phyloP scores from a whole-genome alignment of 208 protist species.

The Trypanosoma avium region DNA sequence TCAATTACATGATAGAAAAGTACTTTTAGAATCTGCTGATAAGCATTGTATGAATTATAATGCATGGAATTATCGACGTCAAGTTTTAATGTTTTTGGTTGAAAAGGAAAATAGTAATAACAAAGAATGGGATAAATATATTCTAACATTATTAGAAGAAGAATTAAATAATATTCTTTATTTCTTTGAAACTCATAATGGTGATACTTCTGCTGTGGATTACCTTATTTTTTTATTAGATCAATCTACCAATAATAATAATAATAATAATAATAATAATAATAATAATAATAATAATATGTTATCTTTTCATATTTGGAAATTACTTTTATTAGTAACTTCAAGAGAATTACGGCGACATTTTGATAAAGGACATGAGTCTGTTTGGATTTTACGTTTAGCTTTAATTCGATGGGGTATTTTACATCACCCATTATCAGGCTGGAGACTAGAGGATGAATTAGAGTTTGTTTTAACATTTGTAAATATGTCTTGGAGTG shows the following conservation, averaged over 20 bases:
- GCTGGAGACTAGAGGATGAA: slow-evolving; percentile 68
- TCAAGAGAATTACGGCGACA: slow-evolving; percentile 55
- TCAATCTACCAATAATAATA: neutral
- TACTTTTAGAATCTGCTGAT: slow-evolving; percentile 48
- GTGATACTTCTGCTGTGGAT: slow-evolving; percentile 49
- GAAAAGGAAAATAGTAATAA: neutral
- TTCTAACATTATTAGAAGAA: slow-evolving; percentile 6
- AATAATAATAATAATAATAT: neutral
- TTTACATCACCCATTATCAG: neutral
- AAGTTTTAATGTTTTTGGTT: slow-evolving; percentile 1
- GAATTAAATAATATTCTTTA: slow-evolving; percentile 29
- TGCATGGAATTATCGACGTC: slow-evolving; percentile 71
- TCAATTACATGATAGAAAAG: slow-evolving; percentile 20
- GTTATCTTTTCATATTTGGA: slow-evolving; percentile 26
- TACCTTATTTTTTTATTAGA: slow-evolving; percentile 68
- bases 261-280: neutral
- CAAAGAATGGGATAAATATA: neutral
- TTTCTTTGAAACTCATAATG: slow-evolving; percentile 61
- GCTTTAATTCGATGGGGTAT: slow-evolving; percentile 55
- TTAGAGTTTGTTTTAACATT: slow-evolving; percentile 43
- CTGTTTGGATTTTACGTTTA: slow-evolving; percentile 64
- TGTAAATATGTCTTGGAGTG: slow-evolving; percentile 6
- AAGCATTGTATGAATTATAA: slow-evolving; percentile 85
- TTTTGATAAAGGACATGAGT: slow-evolving; percentile 75
- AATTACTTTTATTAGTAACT: slow-evolving; percentile 33